phyloP scores from a whole-genome alignment of 257 asterid species.

The Rhazya stricta region DNA sequence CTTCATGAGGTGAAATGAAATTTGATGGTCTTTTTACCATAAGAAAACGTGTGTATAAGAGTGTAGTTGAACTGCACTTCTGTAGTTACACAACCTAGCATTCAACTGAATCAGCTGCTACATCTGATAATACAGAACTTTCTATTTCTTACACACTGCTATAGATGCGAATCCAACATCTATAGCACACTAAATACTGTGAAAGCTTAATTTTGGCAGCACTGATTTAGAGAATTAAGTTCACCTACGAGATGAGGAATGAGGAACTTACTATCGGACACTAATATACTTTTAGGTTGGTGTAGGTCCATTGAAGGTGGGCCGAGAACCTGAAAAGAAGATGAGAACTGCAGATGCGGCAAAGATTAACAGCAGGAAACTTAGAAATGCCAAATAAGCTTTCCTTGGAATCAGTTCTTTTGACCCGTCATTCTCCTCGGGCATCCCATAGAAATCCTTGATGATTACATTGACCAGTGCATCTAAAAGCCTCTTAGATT shows the following conservation, averaged over 20 bases:
- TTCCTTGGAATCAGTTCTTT: conserved; percentile 28
- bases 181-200: neutral
- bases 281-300: conserved; percentile 41
- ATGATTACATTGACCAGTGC: conserved; percentile 32
- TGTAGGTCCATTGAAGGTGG: conserved; percentile 22
- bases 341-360: conserved; percentile 23
- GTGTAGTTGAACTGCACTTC: neutral
- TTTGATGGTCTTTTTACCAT: neutral
- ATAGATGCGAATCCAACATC: neutral
- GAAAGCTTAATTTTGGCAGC: neutral
- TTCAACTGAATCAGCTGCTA: neutral
- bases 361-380: conserved; percentile 34
- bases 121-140: neutral
- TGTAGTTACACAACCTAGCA: neutral
- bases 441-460: conserved; percentile 35
- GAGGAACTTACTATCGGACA: neutral
- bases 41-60: neutral
- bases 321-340: conserved; percentile 17
- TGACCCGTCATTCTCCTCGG: conserved; percentile 39
- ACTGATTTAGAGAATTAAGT: neutral
- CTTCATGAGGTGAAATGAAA: neutral
- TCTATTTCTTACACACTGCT: neutral
- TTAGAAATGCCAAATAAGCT: conserved; percentile 28
- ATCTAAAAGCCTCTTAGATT: conserved; percentile 50
- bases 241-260: neutral